Percentiles rank a stretch among this genome's conserved stretches.
Conservation (phyloP, 129 eudicot genomes). For the Erigeron canadensis region DNA sequence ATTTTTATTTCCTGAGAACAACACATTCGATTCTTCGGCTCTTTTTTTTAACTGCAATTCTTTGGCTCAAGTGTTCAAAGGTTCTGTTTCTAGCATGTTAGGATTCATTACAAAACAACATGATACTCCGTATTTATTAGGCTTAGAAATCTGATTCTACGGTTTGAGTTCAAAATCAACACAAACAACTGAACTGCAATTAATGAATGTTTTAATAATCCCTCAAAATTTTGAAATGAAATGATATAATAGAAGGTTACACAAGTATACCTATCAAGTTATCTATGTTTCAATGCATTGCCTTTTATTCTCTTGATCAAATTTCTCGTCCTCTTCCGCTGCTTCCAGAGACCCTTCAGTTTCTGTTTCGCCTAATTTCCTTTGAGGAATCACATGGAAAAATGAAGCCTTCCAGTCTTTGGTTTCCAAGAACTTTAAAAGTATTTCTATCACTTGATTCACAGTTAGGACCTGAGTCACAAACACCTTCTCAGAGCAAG, state of each 20-base stretch:
- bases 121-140: too few relatives aligned
- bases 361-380: constrained; percentile 73
- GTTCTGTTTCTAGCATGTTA: too few relatives aligned
- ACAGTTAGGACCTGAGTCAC: constrained; percentile 78
- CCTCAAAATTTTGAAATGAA: background rate
- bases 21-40: too few relatives aligned
- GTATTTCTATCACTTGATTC: constrained; percentile 93
- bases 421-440: constrained; percentile 79
- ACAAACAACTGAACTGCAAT: background rate
- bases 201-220: background rate
- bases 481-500: constrained; percentile 4
- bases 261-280: background rate
- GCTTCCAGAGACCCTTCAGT: constrained; percentile 38
- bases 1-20: too few relatives aligned
- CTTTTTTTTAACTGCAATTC: too few relatives aligned
- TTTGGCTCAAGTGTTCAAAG: too few relatives aligned
- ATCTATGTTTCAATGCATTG: constrained; percentile 39
- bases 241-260: constrained; percentile 13
- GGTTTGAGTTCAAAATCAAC: too few relatives aligned
- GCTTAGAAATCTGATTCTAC: too few relatives aligned
- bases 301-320: constrained; percentile 52
- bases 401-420: constrained; percentile 89
- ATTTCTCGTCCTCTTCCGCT: constrained; percentile 33
- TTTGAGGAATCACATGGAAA: constrained; percentile 80
- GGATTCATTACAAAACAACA: too few relatives aligned